phyloP scores from a whole-genome alignment of 176 grass and related monocot genomes.

The Stipa capillata region DNA sequence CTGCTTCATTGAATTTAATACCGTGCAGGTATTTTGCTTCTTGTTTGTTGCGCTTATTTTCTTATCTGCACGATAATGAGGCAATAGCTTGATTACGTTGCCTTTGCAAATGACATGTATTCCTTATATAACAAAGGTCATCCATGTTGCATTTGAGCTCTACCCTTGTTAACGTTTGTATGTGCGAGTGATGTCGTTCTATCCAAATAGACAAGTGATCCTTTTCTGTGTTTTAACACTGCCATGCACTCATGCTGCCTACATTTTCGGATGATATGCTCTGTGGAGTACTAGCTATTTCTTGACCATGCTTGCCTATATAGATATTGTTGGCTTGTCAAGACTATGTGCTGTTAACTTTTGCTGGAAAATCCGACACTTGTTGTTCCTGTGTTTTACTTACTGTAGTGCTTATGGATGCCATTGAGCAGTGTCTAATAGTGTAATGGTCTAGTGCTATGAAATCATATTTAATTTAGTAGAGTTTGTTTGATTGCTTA shows the following conservation, averaged over 20 bases:
- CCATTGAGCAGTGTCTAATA: neutral
- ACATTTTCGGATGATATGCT: too few species aligned
- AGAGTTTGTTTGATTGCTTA: neutral
- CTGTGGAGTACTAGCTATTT: neutral
- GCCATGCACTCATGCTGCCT: neutral
- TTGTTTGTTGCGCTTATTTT: neutral
- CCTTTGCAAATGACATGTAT: neutral
- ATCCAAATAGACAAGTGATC: neutral
- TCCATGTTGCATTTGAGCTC: neutral
- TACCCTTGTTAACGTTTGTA: neutral
- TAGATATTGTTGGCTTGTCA: neutral
- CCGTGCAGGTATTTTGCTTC: conserved; percentile 49
- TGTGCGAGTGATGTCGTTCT: neutral
- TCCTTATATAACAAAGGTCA: neutral
- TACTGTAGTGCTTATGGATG: neutral
- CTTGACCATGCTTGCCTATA: neutral
- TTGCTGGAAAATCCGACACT: neutral
- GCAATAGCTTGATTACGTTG: neutral
- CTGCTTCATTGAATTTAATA: conserved; percentile 83
- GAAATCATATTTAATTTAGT: neutral
- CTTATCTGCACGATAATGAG: neutral
- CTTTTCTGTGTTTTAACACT: neutral
- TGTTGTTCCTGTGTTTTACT: neutral
- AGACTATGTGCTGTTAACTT: neutral
- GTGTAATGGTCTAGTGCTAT: neutral